Evolutionary conservation across 1,284 basidiomycete genomes (phyloP).

Genomic region (Naganishia albida): DNA sequence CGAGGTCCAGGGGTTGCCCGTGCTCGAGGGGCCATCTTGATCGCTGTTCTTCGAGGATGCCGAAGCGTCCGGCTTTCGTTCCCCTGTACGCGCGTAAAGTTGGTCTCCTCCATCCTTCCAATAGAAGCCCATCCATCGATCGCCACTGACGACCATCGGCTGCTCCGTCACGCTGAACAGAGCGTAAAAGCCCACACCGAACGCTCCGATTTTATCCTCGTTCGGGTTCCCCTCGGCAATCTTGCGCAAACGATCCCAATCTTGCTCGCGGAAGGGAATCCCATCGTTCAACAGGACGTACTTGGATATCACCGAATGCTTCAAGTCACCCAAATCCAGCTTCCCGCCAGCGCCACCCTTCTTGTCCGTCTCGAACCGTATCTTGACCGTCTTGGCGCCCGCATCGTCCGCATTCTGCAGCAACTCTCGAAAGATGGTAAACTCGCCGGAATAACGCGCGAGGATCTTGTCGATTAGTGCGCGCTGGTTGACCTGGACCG

Average conservation of each 20-base stretch:
- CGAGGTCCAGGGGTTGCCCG: conserved; percentile 70
- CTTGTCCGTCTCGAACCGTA: conserved; percentile 69
- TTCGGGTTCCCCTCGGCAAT: conserved; percentile 60
- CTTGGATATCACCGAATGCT: conserved; percentile 29
- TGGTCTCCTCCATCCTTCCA: conserved; percentile 91
- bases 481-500: conserved; percentile 85
- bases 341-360: conserved; percentile 42
- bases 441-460: conserved; percentile 90
- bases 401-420: conserved; percentile 96
- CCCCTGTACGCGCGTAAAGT: conserved; percentile 75
- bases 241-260: conserved; percentile 86
- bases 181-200: conserved; percentile 51
- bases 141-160: conserved; percentile 87
- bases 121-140: conserved; percentile 93
- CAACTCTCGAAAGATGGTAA: conserved; percentile 88
- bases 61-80: conserved; percentile 58
- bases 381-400: conserved; percentile 74
- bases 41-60: not conserved
- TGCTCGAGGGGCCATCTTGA: conserved; percentile 37
- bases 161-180: conserved; percentile 57
- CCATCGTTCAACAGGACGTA: conserved; percentile 83
- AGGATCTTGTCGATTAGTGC: conserved; percentile 89
- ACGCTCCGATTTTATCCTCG: conserved; percentile 57
- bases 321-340: conserved; percentile 59
- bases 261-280: conserved; percentile 70